Evolutionary conservation across 2,329 filamentous ascomycete species (phyloP), one percentile per base, ranked within the genome.

Genomic region (Colletotrichum australisinense): DNA sequence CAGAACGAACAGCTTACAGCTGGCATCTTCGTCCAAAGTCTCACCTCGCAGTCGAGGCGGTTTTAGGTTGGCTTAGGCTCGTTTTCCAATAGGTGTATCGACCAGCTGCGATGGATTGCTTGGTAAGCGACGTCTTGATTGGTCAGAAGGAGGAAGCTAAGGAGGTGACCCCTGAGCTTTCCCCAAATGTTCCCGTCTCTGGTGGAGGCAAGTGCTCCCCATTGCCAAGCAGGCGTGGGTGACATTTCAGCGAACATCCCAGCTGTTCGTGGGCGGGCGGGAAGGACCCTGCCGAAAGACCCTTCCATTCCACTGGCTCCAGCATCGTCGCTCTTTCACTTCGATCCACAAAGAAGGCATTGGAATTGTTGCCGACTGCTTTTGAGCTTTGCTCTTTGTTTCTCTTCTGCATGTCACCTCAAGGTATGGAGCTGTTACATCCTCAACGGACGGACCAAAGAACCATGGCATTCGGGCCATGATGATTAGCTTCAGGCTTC

Each of bases 21-120:
- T 70, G 68, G 68, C 68, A 63, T 63, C 64, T 66, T 68, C 22
- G 38, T 42, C 35, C 38, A 26, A 53, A 28, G 42, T 53, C 59
- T 69, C 28, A 52, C 26, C 22, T 53, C 42, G 49, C 28, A 28
- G 60, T 46, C 22, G 11, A 22, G 60, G 26, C 46, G 12, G 42
- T 14, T 53, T 7, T 53, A 53, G 42, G 4, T 16, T 63, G 26
- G 26, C 55, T 59, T 24, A 60, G 53, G 62, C 38, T 22, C 32
- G 55, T 59, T 26, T 59, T 46, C 38, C 42, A 59, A 58, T 30
- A 35, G 28, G 26, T 35, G 64, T 30, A 11, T 35, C 24, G 56
- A 56, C 64, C 64, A 49, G 57, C 49, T 14, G 35, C 52, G 7
- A 52, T 63, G 57, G 16, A 46, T 32, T 46, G 65, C 60, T 64